Evolutionary conservation across 805 yeast species (phyloP).

Genomic region (Candida anglica): DNA sequence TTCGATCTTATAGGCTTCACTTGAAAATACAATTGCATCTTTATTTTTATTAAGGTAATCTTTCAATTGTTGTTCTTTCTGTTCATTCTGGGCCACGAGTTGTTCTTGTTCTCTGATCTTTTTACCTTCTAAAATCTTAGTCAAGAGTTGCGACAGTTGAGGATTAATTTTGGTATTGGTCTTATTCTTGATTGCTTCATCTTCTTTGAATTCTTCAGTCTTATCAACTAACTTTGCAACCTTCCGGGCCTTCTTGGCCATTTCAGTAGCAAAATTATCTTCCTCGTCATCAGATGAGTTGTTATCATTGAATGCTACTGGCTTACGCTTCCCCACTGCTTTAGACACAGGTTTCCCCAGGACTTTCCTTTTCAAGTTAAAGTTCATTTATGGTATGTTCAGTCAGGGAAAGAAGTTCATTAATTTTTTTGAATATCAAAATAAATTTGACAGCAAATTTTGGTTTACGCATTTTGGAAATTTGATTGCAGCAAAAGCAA

Average conservation of each 20-base stretch:
- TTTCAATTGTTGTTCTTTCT: slow-evolving; percentile 32
- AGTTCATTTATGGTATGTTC: slow-evolving; percentile 4
- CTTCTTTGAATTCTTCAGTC: slow-evolving; percentile 4
- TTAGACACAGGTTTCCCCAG: no score
- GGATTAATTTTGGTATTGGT: slow-evolving; percentile 3
- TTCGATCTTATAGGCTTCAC: slow-evolving; percentile 41
- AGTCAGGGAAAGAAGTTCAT: no score
- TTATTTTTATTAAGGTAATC: slow-evolving; percentile 33
- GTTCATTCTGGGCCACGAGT: slow-evolving; percentile 32
- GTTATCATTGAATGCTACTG: neutral
- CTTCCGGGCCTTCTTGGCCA: slow-evolving; percentile 7
- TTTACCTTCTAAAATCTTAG: slow-evolving; percentile 40
- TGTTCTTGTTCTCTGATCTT: slow-evolving; percentile 43
- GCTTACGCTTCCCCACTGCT: no score
- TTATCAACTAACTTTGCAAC: slow-evolving; percentile 6
- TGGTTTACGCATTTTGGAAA: no score
- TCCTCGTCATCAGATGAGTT: slow-evolving; percentile 6
- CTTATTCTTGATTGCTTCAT: neutral
- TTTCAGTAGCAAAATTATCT: slow-evolving; percentile 4
- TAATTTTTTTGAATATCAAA: no score
- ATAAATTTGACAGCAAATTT: no score
- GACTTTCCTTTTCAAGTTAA: slow-evolving; percentile 4
- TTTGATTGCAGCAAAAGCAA: no score
- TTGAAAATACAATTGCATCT: slow-evolving; percentile 44
- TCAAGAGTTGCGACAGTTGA: slow-evolving; percentile 21